Evolutionary conservation across 805 yeast genomes (phyloP), one percentile per base, ranked within the genome.

Genomic region (Metschnikowia reukaufii): DNA sequence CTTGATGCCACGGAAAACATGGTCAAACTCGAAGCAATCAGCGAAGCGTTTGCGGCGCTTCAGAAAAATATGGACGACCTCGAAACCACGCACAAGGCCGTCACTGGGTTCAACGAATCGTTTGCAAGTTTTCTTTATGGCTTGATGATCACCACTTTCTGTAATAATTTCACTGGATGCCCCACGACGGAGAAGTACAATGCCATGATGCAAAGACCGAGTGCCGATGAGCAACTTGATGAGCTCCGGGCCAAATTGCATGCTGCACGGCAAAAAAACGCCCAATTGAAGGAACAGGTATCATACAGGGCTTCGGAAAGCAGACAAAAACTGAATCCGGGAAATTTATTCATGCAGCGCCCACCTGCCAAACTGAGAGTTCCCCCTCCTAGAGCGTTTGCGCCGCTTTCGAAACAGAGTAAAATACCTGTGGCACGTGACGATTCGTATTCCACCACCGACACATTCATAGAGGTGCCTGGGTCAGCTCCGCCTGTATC

Each of bases 111-210:
- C 64, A 88, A 88, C 60, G 97, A 89, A 64, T 79, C 88, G 2
- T 80, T 90, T 56, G 82, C 88, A 1, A 73, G 91, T 33, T 82
- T 89, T 45, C 61, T 89, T 43, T 88, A 86, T 58, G 96, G 96
- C 1, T 66, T 89, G 41, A 81, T 85, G 60, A 82, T 88, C 64
- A 88, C 90, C 58, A 91, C 95, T 51, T 89, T 94, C 84, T 87
- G 96, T 65, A 86, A 86, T 21, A 90, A 86, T 58, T 87, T 87
- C 56, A 74, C 73, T 1, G 70, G 69, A 1, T 60, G 69, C 39
- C 76, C 76, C 9, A 62, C 70, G 10, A 57, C 57, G 41, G 63
- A 60, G 19, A 65, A 60, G 19, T 66, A 66, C 63, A 72, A 70
- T 39, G 60, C 61, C 45, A 56, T 64, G 23, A 59, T 62, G 50